Percentiles rank a stretch among this genome's conserved stretches.
phyloP scores from a whole-genome alignment of 305 asterid genomes.

The Withania somnifera region DNA sequence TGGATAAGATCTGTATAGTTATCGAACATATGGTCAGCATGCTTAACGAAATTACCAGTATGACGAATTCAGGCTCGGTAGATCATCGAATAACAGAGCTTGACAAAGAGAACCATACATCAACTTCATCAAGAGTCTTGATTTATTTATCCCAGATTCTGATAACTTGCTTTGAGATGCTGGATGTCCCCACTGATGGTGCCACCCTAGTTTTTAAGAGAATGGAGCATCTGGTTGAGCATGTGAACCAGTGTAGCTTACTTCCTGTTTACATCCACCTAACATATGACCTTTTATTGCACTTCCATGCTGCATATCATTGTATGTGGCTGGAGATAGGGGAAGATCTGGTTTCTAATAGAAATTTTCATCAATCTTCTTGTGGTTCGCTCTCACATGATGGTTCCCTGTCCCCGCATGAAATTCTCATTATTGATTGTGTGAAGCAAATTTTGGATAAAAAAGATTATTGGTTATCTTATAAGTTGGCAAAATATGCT shows the following conservation, averaged over 20 bases:
- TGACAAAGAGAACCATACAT: conserved; percentile 11
- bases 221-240: conserved; percentile 45
- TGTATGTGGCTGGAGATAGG: conserved; percentile 20
- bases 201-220: conserved; percentile 24
- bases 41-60: conserved; percentile 14
- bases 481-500: conserved; percentile 68
- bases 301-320: conserved; percentile 21
- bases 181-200: conserved; percentile 25
- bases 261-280: conserved; percentile 28
- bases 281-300: conserved; percentile 40
- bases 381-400: conserved; percentile 15
- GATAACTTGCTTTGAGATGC: conserved; percentile 40
- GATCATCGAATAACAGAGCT: conserved; percentile 13
- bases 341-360: conserved; percentile 15
- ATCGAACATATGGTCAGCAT: conserved; percentile 32
- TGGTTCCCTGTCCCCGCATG: conserved; percentile 27
- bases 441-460: conserved; percentile 35
- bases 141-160: conserved; percentile 34
- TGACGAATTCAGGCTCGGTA: conserved; percentile 16
- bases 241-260: conserved; percentile 21
- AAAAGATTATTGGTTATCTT: conserved; percentile 48
- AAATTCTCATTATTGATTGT: conserved; percentile 30
- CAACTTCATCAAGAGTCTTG: conserved; percentile 28
- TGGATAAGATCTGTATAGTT: conserved; percentile 38
- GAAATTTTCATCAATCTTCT: conserved; percentile 6